Conservation (phyloP, 2,329 filamentous ascomycete genomes). For the Claviceps cyperi region DNA sequence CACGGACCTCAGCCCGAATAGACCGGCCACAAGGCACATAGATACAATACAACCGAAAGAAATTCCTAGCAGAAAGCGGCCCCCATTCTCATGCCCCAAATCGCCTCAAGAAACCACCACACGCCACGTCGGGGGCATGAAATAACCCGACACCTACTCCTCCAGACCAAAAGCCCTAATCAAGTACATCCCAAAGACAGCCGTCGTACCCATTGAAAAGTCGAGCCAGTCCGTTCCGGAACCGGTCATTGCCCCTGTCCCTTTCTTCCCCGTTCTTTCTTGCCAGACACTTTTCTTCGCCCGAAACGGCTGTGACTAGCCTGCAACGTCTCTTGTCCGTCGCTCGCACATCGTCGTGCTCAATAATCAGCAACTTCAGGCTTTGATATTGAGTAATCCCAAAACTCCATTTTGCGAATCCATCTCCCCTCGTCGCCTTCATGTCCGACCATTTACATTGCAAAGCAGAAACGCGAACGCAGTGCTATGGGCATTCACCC, state of each 20-base stretch:
- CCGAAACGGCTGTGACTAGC: background rate
- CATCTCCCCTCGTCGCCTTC: background rate
- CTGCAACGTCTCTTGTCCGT: background rate
- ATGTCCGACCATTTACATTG: background rate
- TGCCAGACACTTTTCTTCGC: background rate
- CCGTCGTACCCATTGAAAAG: background rate
- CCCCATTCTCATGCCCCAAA: background rate
- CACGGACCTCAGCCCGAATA: background rate
- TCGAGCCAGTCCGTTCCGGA: background rate
- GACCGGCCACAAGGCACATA: background rate
- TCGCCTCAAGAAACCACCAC: constrained; percentile 1
- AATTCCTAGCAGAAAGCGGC: background rate
- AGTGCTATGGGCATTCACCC: constrained; percentile 2
- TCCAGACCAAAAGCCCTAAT: background rate
- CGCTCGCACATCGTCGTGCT: background rate
- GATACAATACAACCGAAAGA: background rate
- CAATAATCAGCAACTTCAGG: background rate
- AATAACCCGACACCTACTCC: constrained; percentile 1
- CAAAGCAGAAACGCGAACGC: constrained; percentile 2
- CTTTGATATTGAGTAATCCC: background rate
- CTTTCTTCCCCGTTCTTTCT: background rate
- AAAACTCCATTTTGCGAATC: background rate
- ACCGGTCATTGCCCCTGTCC: background rate
- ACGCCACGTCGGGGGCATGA: background rate
- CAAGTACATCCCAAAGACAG: background rate